A percentile compares a stretch with the other conserved stretches of the same genome.
Conservation (phyloP, 495 filamentous ascomycete species). For the Immersiella caudata region DNA sequence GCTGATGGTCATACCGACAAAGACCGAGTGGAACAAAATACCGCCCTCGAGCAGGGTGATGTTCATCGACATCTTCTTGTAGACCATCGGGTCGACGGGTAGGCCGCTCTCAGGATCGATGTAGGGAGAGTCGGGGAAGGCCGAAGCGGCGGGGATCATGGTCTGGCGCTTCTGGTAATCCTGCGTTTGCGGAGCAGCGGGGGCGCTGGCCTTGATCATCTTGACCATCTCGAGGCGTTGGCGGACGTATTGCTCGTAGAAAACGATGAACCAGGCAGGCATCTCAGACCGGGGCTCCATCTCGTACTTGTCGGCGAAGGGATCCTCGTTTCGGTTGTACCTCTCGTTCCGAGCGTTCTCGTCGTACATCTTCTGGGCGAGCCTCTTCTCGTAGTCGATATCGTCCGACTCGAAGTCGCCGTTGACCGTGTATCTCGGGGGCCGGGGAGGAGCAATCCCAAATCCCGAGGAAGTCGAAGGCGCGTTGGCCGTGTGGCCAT, state of each 20-base stretch:
- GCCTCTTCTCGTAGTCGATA: constrained; percentile 44
- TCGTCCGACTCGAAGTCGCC: constrained; percentile 41
- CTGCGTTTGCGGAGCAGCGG: constrained; percentile 5
- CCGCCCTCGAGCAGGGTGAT: constrained; percentile 59
- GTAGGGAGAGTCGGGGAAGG: constrained; percentile 35
- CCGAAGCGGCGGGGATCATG: constrained; percentile 13
- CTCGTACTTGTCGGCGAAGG: constrained; percentile 33
- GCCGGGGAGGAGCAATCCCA: constrained; percentile 25
- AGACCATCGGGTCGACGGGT: constrained; percentile 47
- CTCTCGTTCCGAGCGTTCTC: constrained; percentile 29
- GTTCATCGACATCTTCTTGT: constrained; percentile 54
- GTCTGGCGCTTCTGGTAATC: constrained; percentile 28
- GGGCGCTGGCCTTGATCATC: constrained; percentile 41
- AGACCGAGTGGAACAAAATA: constrained; percentile 64
- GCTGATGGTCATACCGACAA: constrained; percentile 69
- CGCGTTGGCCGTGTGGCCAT: not conserved
- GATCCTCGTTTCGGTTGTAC: constrained; percentile 18
- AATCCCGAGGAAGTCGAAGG: not conserved
- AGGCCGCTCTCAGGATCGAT: constrained; percentile 46
- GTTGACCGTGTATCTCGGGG: constrained; percentile 33
- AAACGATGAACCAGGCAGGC: constrained; percentile 58
- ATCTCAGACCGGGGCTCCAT: constrained; percentile 47
- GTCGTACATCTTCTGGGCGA: constrained; percentile 43
- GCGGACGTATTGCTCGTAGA: constrained; percentile 58
- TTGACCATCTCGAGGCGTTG: constrained; percentile 54